These are phyloP conservation scores for Usnea hakonensis DNA, from an alignment of 495 filamentous ascomycete species.

Conservation along the genomic window DNA sequence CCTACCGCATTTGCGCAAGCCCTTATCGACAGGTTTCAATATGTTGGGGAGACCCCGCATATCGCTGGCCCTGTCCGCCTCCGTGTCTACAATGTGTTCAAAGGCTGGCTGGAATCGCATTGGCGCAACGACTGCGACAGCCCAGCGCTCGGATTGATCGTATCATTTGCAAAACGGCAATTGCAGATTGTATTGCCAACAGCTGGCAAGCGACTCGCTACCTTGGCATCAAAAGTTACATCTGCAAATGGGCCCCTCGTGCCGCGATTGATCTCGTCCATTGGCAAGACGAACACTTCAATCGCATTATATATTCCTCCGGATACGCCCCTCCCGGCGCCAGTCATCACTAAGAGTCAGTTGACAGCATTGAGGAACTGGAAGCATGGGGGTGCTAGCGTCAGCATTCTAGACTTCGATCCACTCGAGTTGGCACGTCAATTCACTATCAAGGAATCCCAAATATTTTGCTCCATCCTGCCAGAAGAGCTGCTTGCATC, in stretches of 20 bases:
- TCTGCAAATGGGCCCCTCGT: slow-evolving; percentile 65
- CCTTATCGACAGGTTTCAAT: slow-evolving; percentile 84
- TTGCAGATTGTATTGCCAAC: slow-evolving; percentile 60
- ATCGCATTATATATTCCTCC: slow-evolving; percentile 58
- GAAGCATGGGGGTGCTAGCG: slow-evolving; percentile 59
- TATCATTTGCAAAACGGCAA: slow-evolving; percentile 66
- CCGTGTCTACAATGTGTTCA: slow-evolving; percentile 92
- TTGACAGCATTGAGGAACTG: slow-evolving; percentile 61
- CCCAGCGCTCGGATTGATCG: slow-evolving; percentile 65
- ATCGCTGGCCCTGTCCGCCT: slow-evolving; percentile 74
- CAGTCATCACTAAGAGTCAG: slow-evolving; percentile 69
- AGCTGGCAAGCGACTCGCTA: slow-evolving; percentile 69
- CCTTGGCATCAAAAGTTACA: slow-evolving; percentile 76
- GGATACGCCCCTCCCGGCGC: slow-evolving; percentile 61
- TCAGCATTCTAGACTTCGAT: slow-evolving; percentile 87
- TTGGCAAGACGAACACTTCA: slow-evolving; percentile 77
- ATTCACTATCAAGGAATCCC: slow-evolving; percentile 86
- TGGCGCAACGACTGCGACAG: slow-evolving; percentile 79
- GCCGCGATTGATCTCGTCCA: slow-evolving; percentile 79
- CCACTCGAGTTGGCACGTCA: slow-evolving; percentile 87
- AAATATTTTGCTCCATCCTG: slow-evolving; percentile 85
- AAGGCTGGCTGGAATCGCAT: slow-evolving; percentile 93
- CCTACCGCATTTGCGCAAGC: slow-evolving; percentile 71
- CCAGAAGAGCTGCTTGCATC: slow-evolving; percentile 90
- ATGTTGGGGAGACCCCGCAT: slow-evolving; percentile 67